Evolutionary conservation across 805 yeast species (phyloP), one percentile per base, ranked within the genome.

Genomic region (Candida oleophila): DNA sequence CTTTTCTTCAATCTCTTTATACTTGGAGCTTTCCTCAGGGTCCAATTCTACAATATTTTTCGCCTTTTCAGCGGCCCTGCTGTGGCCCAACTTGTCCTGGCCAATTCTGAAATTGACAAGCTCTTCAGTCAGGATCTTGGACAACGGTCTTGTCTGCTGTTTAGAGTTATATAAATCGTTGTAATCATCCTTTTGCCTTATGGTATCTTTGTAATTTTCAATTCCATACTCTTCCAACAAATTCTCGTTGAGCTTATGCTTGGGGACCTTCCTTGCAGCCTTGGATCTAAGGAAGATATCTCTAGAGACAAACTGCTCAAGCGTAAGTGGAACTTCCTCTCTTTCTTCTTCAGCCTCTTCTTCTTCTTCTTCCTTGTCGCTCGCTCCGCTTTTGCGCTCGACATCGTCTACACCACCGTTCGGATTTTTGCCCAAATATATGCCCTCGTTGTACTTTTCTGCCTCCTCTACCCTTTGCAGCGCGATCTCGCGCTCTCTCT

Each of bases 181-280:
- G 50, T 65, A 65, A 50, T 69, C 73, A 30, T 59, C 55, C 3
- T 51, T 44, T 4, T 16, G 15, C 30, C 57, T 60, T 1, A 62
- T 58, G 1, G 69, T 61, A 11, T 66, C 62, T 7, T 50, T 41
- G 49, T 67, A 68, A 47, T 61, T 57, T 2, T 52, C 61, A 14
- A 72, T 45, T 1, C 76, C 76, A 50, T 72, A 72, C 43, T 72
- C 76, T 32, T 66, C 68, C 21, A 70, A 52, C 25, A 69, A 57
- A 42, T 67, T 61, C 25, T 62, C 68, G 15, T 65, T 54, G 41
- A 67, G 44, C 41, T 64, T 64, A 33, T 59, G 57, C 11, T 49
- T 54, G 33, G 69, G 63, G 42, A 69, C 43, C 47, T 64, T 66
- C 5, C 76, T 62, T 7, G 56, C 52, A 19, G 49, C 41, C 43